Conservation (phyloP, 2,329 filamentous ascomycete genomes). For the Fusarium austroafricanum region DNA sequence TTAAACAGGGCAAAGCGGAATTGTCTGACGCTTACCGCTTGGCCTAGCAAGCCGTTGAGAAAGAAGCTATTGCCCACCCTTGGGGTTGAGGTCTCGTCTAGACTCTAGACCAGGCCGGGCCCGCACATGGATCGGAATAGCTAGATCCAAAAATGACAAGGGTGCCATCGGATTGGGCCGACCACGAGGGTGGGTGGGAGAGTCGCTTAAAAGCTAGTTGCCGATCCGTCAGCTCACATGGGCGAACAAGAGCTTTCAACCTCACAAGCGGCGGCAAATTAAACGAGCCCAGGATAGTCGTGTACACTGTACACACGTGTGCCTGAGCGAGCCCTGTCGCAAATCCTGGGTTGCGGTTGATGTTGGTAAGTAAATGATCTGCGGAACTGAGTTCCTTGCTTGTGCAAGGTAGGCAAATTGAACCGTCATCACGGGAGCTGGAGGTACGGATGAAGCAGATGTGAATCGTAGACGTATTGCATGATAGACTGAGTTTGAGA, state of each 20-base stretch:
- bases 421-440: background rate
- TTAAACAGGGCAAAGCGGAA: slow-evolving; percentile 22
- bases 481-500: slow-evolving; percentile 8
- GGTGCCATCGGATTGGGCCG: slow-evolving; percentile 45
- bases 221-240: slow-evolving; percentile 44
- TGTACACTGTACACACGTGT: slow-evolving; percentile 8
- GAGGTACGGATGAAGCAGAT: background rate
- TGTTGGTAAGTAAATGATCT: slow-evolving; percentile 24
- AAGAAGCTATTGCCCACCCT: slow-evolving; percentile 2
- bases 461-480: background rate
- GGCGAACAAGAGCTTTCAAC: slow-evolving; percentile 30
- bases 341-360: slow-evolving; percentile 11
- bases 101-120: slow-evolving; percentile 33
- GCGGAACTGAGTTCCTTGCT: slow-evolving; percentile 20
- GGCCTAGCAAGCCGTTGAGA: background rate
- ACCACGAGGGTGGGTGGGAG: slow-evolving; percentile 37
- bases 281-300: slow-evolving; percentile 8
- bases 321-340: slow-evolving; percentile 27
- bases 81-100: slow-evolving; percentile 4
- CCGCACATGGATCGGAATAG: slow-evolving; percentile 45
- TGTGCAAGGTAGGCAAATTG: background rate
- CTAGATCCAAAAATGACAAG: slow-evolving; percentile 43
- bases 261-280: slow-evolving; percentile 28
- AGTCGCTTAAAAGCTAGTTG: slow-evolving; percentile 44
- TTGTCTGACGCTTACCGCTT: slow-evolving; percentile 20